These are phyloP conservation scores for Neofusicoccum kwambonambiense DNA, from an alignment of 2,329 filamentous ascomycete genomes.

Conservation along the genomic window DNA sequence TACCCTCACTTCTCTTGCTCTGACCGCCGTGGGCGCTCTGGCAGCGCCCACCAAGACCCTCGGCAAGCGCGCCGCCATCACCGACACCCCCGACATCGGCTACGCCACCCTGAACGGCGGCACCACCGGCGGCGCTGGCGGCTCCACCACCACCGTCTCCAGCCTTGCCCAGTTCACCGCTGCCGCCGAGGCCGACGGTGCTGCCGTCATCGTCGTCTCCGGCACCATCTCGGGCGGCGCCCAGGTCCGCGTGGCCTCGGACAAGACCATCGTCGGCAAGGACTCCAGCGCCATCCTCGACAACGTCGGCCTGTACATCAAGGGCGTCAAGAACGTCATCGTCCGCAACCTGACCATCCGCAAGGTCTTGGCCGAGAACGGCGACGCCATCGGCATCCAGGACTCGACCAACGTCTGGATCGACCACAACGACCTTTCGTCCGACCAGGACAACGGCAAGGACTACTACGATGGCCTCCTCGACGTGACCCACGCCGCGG, in stretches of 20 bases:
- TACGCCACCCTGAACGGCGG: conserved; percentile 37
- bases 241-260: conserved; percentile 47
- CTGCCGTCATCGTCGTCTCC: conserved; percentile 48
- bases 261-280: conserved; percentile 54
- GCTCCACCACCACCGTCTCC: conserved; percentile 35
- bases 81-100: conserved; percentile 30
- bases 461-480: conserved; percentile 69
- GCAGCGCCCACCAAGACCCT: conserved; percentile 33
- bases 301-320: conserved; percentile 50
- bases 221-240: conserved; percentile 45
- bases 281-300: conserved; percentile 46
- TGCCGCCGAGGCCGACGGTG: conserved; percentile 45
- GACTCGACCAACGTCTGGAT: conserved; percentile 58
- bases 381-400: conserved; percentile 55
- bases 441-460: conserved; percentile 60
- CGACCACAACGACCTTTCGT: conserved; percentile 66
- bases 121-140: conserved; percentile 41
- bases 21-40: conserved; percentile 30
- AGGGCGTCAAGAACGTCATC: conserved; percentile 54
- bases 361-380: conserved; percentile 47
- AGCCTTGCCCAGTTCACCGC: conserved; percentile 40
- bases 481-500: conserved; percentile 62
- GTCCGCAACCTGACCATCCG: conserved; percentile 56
- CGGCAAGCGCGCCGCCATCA: conserved; percentile 30
- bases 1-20: conserved; percentile 29